These are phyloP conservation scores for Lasiosphaeris hirsuta DNA, from an alignment of 495 filamentous ascomycete species.

Conservation along the genomic window DNA sequence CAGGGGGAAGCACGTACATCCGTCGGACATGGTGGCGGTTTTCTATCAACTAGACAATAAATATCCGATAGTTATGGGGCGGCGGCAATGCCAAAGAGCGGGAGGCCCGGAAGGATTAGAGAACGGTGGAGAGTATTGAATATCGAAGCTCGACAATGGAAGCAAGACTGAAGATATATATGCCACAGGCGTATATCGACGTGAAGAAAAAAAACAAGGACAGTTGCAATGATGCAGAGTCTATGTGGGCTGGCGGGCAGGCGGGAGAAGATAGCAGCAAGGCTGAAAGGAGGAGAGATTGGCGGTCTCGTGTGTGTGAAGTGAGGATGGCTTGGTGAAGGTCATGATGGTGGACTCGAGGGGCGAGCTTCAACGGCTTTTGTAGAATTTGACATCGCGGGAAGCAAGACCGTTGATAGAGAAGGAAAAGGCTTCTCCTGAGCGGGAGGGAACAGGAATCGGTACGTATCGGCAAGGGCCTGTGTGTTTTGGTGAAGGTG, in stretches of 20 bases:
- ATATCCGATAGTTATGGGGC: not conserved
- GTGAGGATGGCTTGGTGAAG: slow-evolving; percentile 23
- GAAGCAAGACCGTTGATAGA: slow-evolving; percentile 15
- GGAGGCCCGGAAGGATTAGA: too few species aligned
- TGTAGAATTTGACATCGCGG: slow-evolving; percentile 30
- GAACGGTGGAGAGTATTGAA: too few species aligned
- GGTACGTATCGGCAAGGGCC: slow-evolving; percentile 12
- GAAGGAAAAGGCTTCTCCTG: slow-evolving; percentile 9
- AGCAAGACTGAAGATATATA: too few species aligned
- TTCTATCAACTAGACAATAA: not conserved
- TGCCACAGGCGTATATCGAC: too few species aligned
- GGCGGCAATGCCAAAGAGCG: too few species aligned
- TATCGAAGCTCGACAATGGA: too few species aligned
- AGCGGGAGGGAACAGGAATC: not conserved
- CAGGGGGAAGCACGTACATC: slow-evolving; percentile 26
- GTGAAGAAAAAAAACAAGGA: not conserved
- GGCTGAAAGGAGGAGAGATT: slow-evolving; percentile 32
- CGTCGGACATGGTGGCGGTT: slow-evolving; percentile 29
- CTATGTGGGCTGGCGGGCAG: not conserved
- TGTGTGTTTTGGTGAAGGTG: not conserved
- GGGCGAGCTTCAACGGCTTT: slow-evolving; percentile 23
- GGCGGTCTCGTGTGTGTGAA: slow-evolving; percentile 9
- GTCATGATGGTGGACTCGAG: slow-evolving; percentile 14
- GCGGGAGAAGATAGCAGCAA: slow-evolving; percentile 7
- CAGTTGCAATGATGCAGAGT: not conserved